Base-by-base conservation (phyloP, 2,329 filamentous ascomycete species). In the Aspergillus fischeri region DNA sequence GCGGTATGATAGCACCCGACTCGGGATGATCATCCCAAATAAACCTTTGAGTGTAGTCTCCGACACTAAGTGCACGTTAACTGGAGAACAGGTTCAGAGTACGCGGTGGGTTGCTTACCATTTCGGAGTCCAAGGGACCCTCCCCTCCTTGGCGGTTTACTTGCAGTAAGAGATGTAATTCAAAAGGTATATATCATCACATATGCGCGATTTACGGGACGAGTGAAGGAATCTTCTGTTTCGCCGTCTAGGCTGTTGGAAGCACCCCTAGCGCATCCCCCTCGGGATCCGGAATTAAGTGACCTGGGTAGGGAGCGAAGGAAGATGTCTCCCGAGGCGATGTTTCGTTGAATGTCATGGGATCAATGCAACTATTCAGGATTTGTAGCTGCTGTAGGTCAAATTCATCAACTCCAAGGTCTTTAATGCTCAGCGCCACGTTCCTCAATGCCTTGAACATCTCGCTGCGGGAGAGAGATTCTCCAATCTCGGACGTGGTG, bases 41-140 rank as follows among this genome's bases (percentile, higher is more conserved):
- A 62, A 48, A 49, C 56, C 53, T 11, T 21, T 17, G 21, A 56
- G 59, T n/a, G 27, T 50, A 62, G 20, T 61, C 56, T 41, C 59
- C 60, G 27, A 61, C 56, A 42, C 52, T 53, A 60, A 5, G 51
- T 38, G 47, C n/a, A 49, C 17, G 28, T 54, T 49, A 54, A 49
- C 3, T 25, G 20, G 25, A 41, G 51, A 52, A 28, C 35, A 47
- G 14, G 14, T 20, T 49, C 7, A 28, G 35, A 48, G 2, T 41
- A 45, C n/a, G 6, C 47, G 21, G 53, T 53, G 17, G 35, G 6
- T 50, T 42, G 17, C 51, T 50, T 57, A 57, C 54, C 54, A 59
- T 41, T 48, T 52, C 25, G 41, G 38, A 47, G 49, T 49, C 51
- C 57, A 60, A 21, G 55, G 52, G 25, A 17, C 27, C 20, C 51